Evolutionary conservation across 176 grass and related monocot genomes (phyloP), one percentile per base, ranked within the genome.

Genomic region (Cenchrus americanus): DNA sequence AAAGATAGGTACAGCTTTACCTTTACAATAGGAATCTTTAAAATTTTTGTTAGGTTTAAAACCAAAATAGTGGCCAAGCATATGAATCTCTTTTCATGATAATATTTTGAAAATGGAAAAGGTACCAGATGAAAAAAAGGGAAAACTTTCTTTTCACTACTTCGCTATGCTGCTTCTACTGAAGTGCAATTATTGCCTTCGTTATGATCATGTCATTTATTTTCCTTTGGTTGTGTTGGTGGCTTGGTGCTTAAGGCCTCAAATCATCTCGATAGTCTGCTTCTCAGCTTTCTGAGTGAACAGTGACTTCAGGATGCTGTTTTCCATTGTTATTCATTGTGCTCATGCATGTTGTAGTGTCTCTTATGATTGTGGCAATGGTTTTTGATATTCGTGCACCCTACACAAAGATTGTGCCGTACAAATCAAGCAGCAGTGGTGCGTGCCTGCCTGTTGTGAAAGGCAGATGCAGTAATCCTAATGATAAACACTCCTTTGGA

Each of bases 401-500:
- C 40, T 79, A 52, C 79, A 74, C 12, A 66, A 66, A 86, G 73
- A 86, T 59, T 52, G 11, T 79, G 67, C 59, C 73, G 55, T 86
- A 70, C 62, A 86, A 83, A 83, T 90, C 66, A 83, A 83, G 75
- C 30, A 82, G 27, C 60, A 73, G 30, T 78, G 41, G 51, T 63
- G 84, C 13, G 4, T 82, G 83, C 40, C 48, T 78, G 58, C 40
- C 48, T 78, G 58, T 63, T 78, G 49, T 59, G 73, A 60, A 82
- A 86, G 18, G 40, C 58, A 54, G 68, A 75, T 69, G 76, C 9
- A 79, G 42, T 60, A 47, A 66, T 62, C 27, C 55, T 85, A 62
- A 65, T 72, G 24, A 82, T 85, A 66, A 77, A 71, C 64, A 70
- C 57, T 59, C 40, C 47, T 77, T 72, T 49, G 23, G 21, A 70